Evolutionary conservation across 345 rosid species (phyloP), one percentile per base, ranked within the genome.

Genomic region (Eucalyptus cloeziana): DNA sequence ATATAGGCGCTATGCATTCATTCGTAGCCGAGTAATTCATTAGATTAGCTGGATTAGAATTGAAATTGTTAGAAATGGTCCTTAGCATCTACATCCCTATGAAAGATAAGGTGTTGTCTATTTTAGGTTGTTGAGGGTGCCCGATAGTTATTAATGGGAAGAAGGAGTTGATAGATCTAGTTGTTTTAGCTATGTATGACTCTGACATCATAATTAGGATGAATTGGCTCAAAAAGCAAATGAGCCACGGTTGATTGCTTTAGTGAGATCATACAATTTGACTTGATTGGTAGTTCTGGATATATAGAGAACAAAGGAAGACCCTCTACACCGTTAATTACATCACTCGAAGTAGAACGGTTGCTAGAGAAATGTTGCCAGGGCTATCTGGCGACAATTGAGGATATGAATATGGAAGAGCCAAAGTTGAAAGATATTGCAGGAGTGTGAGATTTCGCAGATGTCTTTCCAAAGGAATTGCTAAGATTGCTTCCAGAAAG

Each of bases 211-310:
- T 86, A 11, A 31, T 86, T n/a, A 10, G 27, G 67, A 86, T 86
- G 87, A 33, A 2, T 86, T 86, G 87, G 0, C 27, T 86, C 24
- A 43, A 9, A 16, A 5, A 49, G n/a, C 17, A 45, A 22, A 22
- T 0, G 31, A 43, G 87, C 37, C 25, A 22, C 2, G 0, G 0
- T 45, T 17, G 87, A 86, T 50, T 86, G 64, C 15, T 49, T 14
- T 22, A 49, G 60, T 31, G 11, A 51, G 51, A 10, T 25, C 11
- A 58, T 58, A 17, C 1, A 86, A 2, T 45, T 45, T 3, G 16
- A 49, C n/a, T 1, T 0, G 6, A 17, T 31, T 15, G 2, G 27
- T 31, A 15, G 21, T 33, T 16, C 0, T 79, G 5, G 85, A 33
- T 43, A 33, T 8, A 43, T 21, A 47, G 86, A 8, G 47, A 47